These are phyloP conservation scores for Lonicera japonica DNA, from an alignment of 129 eudicot species.

Conservation along the genomic window DNA sequence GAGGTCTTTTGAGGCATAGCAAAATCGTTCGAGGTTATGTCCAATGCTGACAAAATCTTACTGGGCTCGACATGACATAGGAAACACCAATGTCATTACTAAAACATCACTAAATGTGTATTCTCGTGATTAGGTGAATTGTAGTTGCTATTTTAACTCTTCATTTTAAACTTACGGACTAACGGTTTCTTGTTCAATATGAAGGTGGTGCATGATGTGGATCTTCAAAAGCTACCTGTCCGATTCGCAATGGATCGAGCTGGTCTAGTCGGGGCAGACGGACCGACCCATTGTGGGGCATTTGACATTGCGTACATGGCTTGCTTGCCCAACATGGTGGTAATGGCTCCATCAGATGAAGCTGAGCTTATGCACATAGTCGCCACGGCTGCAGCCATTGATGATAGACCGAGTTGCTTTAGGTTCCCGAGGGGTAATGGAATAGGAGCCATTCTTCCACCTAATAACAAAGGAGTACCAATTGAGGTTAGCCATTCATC, in stretches of 20 bases:
- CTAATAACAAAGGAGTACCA: conserved; percentile 62
- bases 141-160: neutral
- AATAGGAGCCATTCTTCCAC: conserved; percentile 56
- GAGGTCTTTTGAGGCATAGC: no score
- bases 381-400: conserved; percentile 76
- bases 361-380: conserved; percentile 83
- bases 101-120: no score
- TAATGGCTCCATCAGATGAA: conserved; percentile 89
- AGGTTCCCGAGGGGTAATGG: conserved; percentile 88
- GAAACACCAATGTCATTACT: no score
- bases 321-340: conserved; percentile 90
- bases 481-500: conserved; percentile 45
- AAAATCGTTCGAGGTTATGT: no score
- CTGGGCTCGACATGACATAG: no score
- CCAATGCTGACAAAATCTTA: no score
- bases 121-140: no score
- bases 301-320: conserved; percentile 88
- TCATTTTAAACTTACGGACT: neutral
- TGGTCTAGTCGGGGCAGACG: conserved; percentile 89
- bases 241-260: conserved; percentile 91
- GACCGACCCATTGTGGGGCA: conserved; percentile 94
- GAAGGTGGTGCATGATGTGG: conserved; percentile 86
- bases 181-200: neutral
- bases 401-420: conserved; percentile 80
- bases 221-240: conserved; percentile 78